Base-by-base conservation (phyloP, 139 green algal species). In the Tetradesmus lagerheimii region DNA sequence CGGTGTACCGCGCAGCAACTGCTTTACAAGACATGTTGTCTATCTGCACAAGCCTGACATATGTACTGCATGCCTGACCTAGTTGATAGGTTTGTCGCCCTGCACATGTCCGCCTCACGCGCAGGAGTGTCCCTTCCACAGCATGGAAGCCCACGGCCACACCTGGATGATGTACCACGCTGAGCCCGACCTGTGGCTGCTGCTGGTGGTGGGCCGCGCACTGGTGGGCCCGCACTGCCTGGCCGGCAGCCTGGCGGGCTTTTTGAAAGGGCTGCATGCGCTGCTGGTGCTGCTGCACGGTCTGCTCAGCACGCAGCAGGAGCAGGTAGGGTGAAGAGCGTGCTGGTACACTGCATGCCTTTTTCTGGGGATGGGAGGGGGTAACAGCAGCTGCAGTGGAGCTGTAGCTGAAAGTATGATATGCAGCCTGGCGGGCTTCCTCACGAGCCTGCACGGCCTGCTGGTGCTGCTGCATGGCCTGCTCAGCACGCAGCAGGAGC, bases 101-200 rank as follows among this genome's bases (percentile, higher is more conserved):
- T n/a, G n/a, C n/a, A n/a, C n/a, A n/a, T n/a, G n/a, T n/a, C n/a
- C 5, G 2, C 23, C 15, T 47, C n/a, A 16, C 71, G 23, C 15
- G 23, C 47, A 91, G 80, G 87, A 91, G n/a, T 81, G 79, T 29
- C 79, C 57, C 14, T 87, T 81, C n/a, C 79, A 91, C 62, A 39
- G 27, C 27, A 91, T 91, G 87, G 79, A 91, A 31, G 79, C 87
- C 11, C 78, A 87, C 2, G 37, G 80, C 35, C 71, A 91, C 64
- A 15, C 37, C 37, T 91, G 87, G 87, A 66, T 45, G 18, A 91
- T 88, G 80, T 83, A 88, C 80, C 80, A 91, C 35, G 43, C 37
- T 12, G 88, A 91, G 78, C 88, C 88, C 0, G 80, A 87, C 80
- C 53, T 91, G 11, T 91, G 88, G 88, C 64, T 91, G 41, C 64